Conservation (phyloP, 768 basidiomycete species). For the Coprinopsis cinerea region DNA sequence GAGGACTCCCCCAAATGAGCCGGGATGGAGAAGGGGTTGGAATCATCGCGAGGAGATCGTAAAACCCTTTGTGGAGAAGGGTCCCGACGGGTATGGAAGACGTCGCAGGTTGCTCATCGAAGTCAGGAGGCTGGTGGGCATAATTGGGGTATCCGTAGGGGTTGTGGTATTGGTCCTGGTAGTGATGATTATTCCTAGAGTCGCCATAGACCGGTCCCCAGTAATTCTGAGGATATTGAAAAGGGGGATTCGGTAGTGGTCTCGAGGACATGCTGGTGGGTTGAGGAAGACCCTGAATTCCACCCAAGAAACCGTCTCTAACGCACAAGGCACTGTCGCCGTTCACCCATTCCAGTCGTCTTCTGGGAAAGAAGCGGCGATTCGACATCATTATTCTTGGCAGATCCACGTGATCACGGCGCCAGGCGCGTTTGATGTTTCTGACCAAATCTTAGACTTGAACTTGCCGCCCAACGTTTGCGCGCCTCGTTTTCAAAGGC, state of each 20-base stretch:
- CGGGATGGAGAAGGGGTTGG: slow-evolving; percentile 66
- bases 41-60: slow-evolving; percentile 76
- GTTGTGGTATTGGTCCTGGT: slow-evolving; percentile 1
- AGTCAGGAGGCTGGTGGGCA: slow-evolving; percentile 3
- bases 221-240: neutral
- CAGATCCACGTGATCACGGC: neutral
- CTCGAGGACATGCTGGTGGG: neutral
- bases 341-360: slow-evolving; percentile 7
- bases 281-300: neutral
- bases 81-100: slow-evolving; percentile 56
- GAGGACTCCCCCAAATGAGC: slow-evolving; percentile 48
- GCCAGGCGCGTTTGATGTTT: neutral
- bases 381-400: too few relatives aligned
- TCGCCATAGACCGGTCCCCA: neutral
- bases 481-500: too few relatives aligned
- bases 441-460: too few relatives aligned
- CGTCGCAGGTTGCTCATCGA: slow-evolving; percentile 15
- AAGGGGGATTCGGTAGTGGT: neutral
- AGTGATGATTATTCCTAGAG: neutral
- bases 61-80: slow-evolving; percentile 85
- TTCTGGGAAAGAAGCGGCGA: too few relatives aligned
- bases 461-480: too few relatives aligned
- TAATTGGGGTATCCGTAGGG: slow-evolving; percentile 8
- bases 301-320: neutral
- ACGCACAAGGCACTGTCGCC: too few relatives aligned